phyloP scores from a whole-genome alignment of 805 yeast species.

The Cyberlindnera maclurae region DNA sequence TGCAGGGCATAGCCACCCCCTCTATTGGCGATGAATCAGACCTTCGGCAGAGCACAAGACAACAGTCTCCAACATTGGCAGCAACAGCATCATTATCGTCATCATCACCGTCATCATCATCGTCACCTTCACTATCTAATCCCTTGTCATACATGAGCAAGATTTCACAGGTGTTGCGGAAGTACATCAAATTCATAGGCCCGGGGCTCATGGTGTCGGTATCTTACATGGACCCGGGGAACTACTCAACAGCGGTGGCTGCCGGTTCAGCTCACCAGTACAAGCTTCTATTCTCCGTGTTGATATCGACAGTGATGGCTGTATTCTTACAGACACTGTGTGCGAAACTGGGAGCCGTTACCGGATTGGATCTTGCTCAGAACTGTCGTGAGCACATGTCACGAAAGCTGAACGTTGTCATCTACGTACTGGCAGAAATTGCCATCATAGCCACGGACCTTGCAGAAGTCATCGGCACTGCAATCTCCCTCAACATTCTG shows the following conservation, averaged over 20 bases:
- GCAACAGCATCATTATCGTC: neutral
- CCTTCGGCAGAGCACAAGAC: too few relatives aligned
- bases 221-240: constrained; percentile 97
- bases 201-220: constrained; percentile 95
- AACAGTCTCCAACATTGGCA: neutral
- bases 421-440: constrained; percentile 76
- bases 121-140: neutral
- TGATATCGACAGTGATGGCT: constrained; percentile 80
- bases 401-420: constrained; percentile 44
- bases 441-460: constrained; percentile 94
- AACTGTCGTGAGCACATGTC: constrained; percentile 76
- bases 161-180: constrained; percentile 23
- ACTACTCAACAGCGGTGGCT: constrained; percentile 90
- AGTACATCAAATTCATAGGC: constrained; percentile 68
- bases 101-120: neutral
- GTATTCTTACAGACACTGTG: constrained; percentile 79
- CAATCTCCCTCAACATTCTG: constrained; percentile 81
- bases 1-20: neutral
- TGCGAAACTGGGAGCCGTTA: constrained; percentile 85
- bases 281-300: constrained; percentile 67
- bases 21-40: too few relatives aligned
- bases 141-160: neutral
- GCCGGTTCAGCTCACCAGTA: constrained; percentile 87
- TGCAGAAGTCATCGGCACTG: constrained; percentile 98
- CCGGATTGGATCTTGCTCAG: constrained; percentile 88